phyloP scores from a whole-genome alignment of 2,329 filamentous ascomycete species.

The Cordyceps militaris region DNA sequence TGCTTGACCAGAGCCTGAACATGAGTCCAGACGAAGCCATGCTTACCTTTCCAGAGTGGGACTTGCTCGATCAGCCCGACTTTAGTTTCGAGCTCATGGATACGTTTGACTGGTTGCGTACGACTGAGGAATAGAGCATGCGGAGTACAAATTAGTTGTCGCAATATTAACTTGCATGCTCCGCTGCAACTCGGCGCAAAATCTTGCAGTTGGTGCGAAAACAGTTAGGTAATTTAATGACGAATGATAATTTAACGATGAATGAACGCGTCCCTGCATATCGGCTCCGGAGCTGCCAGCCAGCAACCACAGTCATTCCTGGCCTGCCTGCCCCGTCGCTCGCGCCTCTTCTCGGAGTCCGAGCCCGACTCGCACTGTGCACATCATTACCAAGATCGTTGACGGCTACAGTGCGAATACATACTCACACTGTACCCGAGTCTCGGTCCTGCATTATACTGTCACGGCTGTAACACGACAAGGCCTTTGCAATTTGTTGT shows the following conservation, averaged over 20 bases:
- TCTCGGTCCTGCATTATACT: neutral
- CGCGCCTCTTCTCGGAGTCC: neutral
- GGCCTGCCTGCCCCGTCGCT: neutral
- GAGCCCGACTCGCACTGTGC: neutral
- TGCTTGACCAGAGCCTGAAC: constrained; percentile 43
- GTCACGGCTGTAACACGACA: neutral
- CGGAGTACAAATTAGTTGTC: constrained; percentile 10
- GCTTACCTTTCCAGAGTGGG: constrained; percentile 28
- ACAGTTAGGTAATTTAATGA: neutral
- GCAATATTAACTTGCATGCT: neutral
- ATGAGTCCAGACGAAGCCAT: constrained; percentile 20
- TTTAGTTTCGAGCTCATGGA: constrained; percentile 36
- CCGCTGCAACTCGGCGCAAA: neutral
- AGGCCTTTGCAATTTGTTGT: neutral
- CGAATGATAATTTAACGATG: neutral
- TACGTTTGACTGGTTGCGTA: constrained; percentile 33
- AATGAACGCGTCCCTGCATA: neutral
- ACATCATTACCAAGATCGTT: neutral
- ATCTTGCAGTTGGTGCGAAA: neutral
- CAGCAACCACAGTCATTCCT: no score
- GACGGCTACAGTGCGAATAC: neutral
- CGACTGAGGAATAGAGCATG: neutral
- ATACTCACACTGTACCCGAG: neutral
- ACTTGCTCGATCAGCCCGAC: constrained; percentile 20
- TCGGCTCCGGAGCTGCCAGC: neutral